Percentiles rank a stretch among this genome's conserved stretches.
These are phyloP conservation scores for Penicillium crystallinum DNA, from an alignment of 495 filamentous ascomycete species.

Conservation along the genomic window DNA sequence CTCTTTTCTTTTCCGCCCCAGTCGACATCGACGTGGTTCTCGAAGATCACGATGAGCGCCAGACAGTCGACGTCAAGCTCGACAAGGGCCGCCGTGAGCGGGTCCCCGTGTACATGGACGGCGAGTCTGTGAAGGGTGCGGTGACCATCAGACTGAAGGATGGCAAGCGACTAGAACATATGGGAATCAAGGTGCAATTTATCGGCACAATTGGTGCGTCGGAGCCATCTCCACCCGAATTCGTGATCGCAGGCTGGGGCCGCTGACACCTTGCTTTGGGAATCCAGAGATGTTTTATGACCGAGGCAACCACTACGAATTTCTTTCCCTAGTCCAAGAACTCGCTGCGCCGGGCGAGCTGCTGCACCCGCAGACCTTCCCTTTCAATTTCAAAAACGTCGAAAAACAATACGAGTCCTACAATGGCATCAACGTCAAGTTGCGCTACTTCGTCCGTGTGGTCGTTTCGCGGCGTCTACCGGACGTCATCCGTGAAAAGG, in stretches of 20 bases:
- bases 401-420: conserved; percentile 99
- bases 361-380: conserved; percentile 96
- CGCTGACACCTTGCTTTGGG: neutral
- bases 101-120: conserved; percentile 94
- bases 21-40: conserved; percentile 98
- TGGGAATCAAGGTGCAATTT: conserved; percentile 99
- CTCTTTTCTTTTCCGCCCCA: conserved; percentile 96
- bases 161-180: conserved; percentile 96
- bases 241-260: neutral
- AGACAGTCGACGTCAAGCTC: conserved; percentile 94
- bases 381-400: conserved; percentile 99
- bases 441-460: conserved; percentile 96
- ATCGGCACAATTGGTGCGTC: conserved; percentile 89
- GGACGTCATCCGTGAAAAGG: conserved; percentile 97
- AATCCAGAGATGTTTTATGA: conserved; percentile 95
- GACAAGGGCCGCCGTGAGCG: conserved; percentile 97
- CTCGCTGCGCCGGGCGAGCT: conserved; percentile 94
- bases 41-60: conserved; percentile 86
- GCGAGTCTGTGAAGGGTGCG: conserved; percentile 92
- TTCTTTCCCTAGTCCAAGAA: conserved; percentile 92
- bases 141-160: conserved; percentile 97
- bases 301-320: conserved; percentile 98
- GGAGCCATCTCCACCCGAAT: neutral
- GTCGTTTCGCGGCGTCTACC: conserved; percentile 96
- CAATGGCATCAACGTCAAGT: conserved; percentile 98